phyloP scores from a whole-genome alignment of 176 grass and related monocot species.

The Oryza glaberrima region DNA sequence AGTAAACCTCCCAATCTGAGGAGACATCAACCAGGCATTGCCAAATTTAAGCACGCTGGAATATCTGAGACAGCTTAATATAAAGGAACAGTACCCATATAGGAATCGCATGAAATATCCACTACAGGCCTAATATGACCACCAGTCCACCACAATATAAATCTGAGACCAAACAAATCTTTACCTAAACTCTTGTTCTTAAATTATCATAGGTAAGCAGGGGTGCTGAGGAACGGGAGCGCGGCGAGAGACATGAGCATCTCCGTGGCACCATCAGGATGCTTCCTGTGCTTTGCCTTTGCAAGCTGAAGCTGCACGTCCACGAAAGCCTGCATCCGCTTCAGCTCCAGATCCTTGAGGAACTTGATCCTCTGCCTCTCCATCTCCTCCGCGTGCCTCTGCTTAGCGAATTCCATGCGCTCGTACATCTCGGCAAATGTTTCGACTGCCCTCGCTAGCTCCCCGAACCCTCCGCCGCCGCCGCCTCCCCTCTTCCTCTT shows the following conservation, averaged over 20 bases:
- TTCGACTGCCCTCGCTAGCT: conserved; percentile 78
- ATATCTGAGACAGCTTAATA: conserved; percentile 17
- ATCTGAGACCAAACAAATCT: conserved; percentile 7
- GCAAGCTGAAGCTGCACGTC: conserved; percentile 88
- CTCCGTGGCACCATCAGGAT: conserved; percentile 49
- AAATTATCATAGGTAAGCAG: conserved; percentile 58
- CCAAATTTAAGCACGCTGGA: conserved; percentile 4
- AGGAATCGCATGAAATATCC: conserved; percentile 34
- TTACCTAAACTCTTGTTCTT: conserved; percentile 52
- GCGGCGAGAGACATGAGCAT: conserved; percentile 64
- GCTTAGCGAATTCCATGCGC: conserved; percentile 80
- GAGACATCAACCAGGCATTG: conserved; percentile 13
- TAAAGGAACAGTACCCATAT: conserved; percentile 5
- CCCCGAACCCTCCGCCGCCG: conserved; percentile 58
- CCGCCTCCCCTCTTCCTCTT: conserved; percentile 33
- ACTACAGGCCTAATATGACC: background rate
- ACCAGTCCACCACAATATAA: conserved; percentile 16
- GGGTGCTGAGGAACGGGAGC: conserved; percentile 71
- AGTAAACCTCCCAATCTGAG: background rate
- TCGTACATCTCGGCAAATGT: conserved; percentile 88
- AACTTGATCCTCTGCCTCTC: conserved; percentile 97
- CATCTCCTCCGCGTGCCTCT: conserved; percentile 86
- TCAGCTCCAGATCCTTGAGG: conserved; percentile 79
- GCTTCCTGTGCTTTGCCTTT: conserved; percentile 58
- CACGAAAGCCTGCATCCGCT: conserved; percentile 93